Conservation (phyloP, 208 protist species). For the Acanthamoeba triangularis region DNA sequence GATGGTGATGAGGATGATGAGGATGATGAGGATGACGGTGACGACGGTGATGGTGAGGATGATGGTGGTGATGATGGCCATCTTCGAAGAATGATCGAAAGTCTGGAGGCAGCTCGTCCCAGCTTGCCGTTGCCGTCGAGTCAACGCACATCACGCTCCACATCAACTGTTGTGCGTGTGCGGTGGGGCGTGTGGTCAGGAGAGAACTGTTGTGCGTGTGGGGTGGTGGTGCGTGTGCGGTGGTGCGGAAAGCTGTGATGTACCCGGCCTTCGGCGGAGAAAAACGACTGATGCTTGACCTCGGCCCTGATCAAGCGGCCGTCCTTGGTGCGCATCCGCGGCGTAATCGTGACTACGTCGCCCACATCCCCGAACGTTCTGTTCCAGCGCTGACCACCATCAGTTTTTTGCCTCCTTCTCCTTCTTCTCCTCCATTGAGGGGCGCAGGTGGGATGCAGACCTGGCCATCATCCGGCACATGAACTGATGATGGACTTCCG, state of each 20-base stretch:
- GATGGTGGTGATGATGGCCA: background rate
- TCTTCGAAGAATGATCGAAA: background rate
- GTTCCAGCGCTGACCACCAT: background rate
- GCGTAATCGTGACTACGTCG: background rate
- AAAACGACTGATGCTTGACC: background rate
- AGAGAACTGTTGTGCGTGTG: no score
- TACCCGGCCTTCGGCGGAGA: background rate
- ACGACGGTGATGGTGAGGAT: no score
- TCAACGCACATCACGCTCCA: background rate
- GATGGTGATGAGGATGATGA: background rate
- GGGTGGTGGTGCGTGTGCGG: no score
- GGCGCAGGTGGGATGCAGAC: background rate
- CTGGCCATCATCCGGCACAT: background rate
- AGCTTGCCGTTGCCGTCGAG: background rate
- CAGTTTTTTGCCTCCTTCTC: no score
- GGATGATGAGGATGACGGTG: background rate
- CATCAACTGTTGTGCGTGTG: background rate
- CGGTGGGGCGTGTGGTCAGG: no score
- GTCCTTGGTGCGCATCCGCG: background rate
- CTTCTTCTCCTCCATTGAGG: no score
- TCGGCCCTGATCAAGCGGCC: background rate
- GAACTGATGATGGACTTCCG: background rate
- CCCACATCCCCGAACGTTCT: background rate
- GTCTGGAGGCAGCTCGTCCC: background rate
- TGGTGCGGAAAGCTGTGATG: background rate